Conservation (phyloP, 179 eudicot species). For the Actinidia arguta region DNA sequence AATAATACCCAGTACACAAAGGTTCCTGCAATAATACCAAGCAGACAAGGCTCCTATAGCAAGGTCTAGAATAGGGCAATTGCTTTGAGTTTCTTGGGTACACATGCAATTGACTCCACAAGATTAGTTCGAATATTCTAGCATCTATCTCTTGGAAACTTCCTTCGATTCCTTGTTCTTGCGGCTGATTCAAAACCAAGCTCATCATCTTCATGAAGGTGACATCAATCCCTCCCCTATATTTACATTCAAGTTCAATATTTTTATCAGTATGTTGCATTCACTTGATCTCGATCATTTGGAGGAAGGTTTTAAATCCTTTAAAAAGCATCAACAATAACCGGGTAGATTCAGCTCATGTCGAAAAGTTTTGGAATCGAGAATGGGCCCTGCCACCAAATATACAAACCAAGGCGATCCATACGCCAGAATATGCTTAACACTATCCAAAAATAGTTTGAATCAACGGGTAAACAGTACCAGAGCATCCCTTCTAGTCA, state of each 20-base stretch:
- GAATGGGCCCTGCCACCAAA: background rate
- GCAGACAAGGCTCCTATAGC: too few species aligned
- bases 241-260: background rate
- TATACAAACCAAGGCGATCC: background rate
- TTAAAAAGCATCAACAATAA: background rate
- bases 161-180: background rate
- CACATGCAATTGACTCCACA: background rate
- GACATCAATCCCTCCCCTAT: slow-evolving; percentile 3
- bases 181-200: background rate
- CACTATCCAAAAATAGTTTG: background rate
- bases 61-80: too few species aligned
- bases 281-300: background rate
- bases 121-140: background rate
- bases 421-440: background rate
- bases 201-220: too few species aligned
- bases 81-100: background rate
- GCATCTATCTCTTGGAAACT: background rate
- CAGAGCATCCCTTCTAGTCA: background rate
- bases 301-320: background rate
- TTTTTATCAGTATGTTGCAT: background rate
- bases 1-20: too few species aligned
- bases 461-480: background rate
- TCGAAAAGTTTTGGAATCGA: background rate
- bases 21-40: too few species aligned
- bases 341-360: background rate